Conservation (phyloP, 1,284 basidiomycete genomes). For the Termitomyces sp. region DNA sequence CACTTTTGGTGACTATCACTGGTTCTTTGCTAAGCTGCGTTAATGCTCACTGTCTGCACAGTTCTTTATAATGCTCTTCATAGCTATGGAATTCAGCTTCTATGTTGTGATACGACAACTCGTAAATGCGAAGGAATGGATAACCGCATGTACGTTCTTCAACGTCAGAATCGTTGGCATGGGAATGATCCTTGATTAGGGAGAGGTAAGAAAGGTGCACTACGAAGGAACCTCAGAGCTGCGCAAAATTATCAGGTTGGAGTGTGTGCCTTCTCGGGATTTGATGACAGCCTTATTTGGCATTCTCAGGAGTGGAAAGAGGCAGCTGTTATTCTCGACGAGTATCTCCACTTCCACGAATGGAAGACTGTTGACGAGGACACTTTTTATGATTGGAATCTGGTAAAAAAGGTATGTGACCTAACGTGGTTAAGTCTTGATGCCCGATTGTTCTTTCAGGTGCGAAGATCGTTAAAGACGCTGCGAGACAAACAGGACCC, state of each 20-base stretch:
- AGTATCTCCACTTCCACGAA: constrained; percentile 76
- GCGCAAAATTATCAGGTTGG: constrained; percentile 66
- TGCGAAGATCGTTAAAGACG: constrained; percentile 58
- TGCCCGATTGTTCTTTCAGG: constrained; percentile 31
- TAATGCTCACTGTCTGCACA: constrained; percentile 25
- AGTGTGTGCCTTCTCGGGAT: neutral
- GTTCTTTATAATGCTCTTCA: constrained; percentile 81
- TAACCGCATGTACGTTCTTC: constrained; percentile 71
- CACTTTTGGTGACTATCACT: constrained; percentile 64
- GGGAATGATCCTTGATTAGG: constrained; percentile 35
- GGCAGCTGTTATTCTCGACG: constrained; percentile 76
- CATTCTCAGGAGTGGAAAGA: constrained; percentile 69
- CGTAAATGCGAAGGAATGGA: constrained; percentile 91
- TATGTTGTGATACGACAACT: constrained; percentile 88
- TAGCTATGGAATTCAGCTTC: constrained; percentile 80
- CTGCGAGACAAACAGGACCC: constrained; percentile 72
- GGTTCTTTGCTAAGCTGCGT: neutral
- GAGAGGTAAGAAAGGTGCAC: constrained; percentile 77
- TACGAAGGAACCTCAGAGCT: constrained; percentile 72
- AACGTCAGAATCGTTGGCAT: neutral
- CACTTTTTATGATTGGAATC: constrained; percentile 83
- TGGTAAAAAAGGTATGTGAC: constrained; percentile 62
- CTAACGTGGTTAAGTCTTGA: neutral
- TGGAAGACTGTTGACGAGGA: constrained; percentile 90
- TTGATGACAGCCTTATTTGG: neutral